Conservation (phyloP, 768 basidiomycete genomes). For the Antrodiella citrinella region DNA sequence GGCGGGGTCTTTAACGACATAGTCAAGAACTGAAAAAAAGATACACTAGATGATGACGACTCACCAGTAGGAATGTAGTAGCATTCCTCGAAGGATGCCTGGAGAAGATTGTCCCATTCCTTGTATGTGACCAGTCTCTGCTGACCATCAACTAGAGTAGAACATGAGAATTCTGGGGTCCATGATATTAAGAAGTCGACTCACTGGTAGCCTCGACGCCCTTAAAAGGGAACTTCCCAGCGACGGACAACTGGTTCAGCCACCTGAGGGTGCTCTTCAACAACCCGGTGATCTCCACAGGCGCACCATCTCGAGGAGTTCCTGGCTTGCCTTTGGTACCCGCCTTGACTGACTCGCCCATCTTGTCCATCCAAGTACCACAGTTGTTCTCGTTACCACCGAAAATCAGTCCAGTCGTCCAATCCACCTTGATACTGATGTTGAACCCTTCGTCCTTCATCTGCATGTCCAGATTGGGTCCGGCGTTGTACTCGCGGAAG, state of each 20-base stretch:
- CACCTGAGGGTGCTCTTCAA: slow-evolving; percentile 90
- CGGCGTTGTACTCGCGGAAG: slow-evolving; percentile 96
- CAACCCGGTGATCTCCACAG: slow-evolving; percentile 91
- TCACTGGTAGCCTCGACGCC: slow-evolving; percentile 77
- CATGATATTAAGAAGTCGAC: slow-evolving; percentile 23
- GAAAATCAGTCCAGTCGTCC: slow-evolving; percentile 83
- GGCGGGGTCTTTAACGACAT: slow-evolving; percentile 51
- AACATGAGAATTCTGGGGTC: slow-evolving; percentile 1
- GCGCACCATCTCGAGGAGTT: slow-evolving; percentile 92
- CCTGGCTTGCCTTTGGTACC: slow-evolving; percentile 95
- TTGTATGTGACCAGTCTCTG: slow-evolving; percentile 73
- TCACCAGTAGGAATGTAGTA: slow-evolving; percentile 84
- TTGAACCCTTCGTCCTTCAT: slow-evolving; percentile 92
- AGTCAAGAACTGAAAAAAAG: too few relatives aligned
- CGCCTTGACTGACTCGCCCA: slow-evolving; percentile 89
- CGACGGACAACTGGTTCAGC: slow-evolving; percentile 59
- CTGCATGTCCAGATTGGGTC: slow-evolving; percentile 94
- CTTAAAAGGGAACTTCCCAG: slow-evolving; percentile 78
- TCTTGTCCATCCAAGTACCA: slow-evolving; percentile 98
- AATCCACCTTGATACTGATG: slow-evolving; percentile 91
- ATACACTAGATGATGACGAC: too few relatives aligned
- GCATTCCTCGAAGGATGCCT: slow-evolving; percentile 78
- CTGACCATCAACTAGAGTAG: slow-evolving; percentile 54
- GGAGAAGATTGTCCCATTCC: slow-evolving; percentile 84
- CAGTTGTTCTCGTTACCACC: slow-evolving; percentile 86